Evolutionary conservation across 495 filamentous ascomycete species (phyloP), one percentile per base, ranked within the genome.

Genomic region (Lasiosphaeria ovina): DNA sequence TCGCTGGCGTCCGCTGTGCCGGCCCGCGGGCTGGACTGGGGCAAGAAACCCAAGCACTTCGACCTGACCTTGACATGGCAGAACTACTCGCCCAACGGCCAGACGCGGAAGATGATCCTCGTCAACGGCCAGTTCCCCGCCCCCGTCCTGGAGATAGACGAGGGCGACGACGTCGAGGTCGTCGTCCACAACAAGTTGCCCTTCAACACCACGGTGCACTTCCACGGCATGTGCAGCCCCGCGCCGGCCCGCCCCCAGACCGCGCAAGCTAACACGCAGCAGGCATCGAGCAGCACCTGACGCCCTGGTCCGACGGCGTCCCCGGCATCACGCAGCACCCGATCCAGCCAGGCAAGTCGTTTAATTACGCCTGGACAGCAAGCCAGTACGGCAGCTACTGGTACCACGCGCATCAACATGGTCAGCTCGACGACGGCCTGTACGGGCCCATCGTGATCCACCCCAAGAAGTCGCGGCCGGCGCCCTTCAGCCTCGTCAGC

Each of bases 401-500:
- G 77, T 85, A 85, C 59, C 83, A 85, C 65, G 70, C 77, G n/a
- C 84, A 86, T 59, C 65, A 68, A 17, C 65, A 66, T 35, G 74
- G 73, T 7, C 73, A 78, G 54, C 68, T 84, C 17, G 73, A 77
- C 60, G 82, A 86, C 62, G 83, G 83, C 16, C 71, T 81, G 9
- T 81, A 76, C 38, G 83, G 83, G 14, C 61, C 79, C 3, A 76
- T 86, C 35, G 64, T 83, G 47, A 82, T 85, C 49, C 80, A 75
- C 34, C 79, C 78, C 17, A 61, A 67, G 12, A 62, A 70, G 24
- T 62, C 64, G 0, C 69, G 72, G 34, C 52, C 72, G 16, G 76
- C 63, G 51, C 83, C 83, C 5, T 85, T 82, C 51, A 48, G 52
- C 12, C 57, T 79, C 34, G 82, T 86, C 55, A 68, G 76, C 2